A percentile compares a stretch with the other conserved stretches of the same genome.
Evolutionary conservation across 345 rosid genomes (phyloP).

Genomic region (Aurinia saxatilis): DNA sequence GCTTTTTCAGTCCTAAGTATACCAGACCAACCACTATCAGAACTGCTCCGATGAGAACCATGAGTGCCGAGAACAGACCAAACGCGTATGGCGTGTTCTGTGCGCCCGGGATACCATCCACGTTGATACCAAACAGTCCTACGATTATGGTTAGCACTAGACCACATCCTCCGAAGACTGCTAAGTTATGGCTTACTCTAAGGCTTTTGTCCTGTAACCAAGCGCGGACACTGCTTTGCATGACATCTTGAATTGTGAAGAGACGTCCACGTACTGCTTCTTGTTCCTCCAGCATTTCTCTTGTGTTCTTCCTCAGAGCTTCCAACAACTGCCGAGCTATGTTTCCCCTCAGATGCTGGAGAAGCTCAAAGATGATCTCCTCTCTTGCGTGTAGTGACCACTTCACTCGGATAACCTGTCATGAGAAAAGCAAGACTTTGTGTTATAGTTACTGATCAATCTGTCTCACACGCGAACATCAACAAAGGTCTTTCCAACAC

Average conservation of each 20-base stretch:
- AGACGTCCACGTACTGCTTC: slow-evolving; percentile 96
- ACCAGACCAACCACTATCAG: slow-evolving; percentile 60
- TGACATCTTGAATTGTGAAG: slow-evolving; percentile 97
- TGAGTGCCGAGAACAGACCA: slow-evolving; percentile 57
- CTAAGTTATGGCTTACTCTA: slow-evolving; percentile 80
- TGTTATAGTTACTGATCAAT: background rate
- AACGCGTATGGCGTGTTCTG: slow-evolving; percentile 77
- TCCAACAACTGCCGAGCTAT: slow-evolving; percentile 44
- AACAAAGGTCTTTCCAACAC: background rate
- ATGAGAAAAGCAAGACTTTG: background rate
- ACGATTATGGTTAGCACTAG: slow-evolving; percentile 70
- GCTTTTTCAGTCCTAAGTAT: slow-evolving; percentile 72
- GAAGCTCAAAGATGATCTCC: slow-evolving; percentile 90
- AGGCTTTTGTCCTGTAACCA: slow-evolving; percentile 99
- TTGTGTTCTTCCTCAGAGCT: slow-evolving; percentile 59
- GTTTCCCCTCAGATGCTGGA: slow-evolving; percentile 75
- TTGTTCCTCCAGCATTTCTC: slow-evolving; percentile 95
- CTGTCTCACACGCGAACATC: background rate
- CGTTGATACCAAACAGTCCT: slow-evolving; percentile 92
- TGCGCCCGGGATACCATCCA: slow-evolving; percentile 94
- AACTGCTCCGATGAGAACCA: slow-evolving; percentile 43
- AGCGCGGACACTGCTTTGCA: slow-evolving; percentile 97
- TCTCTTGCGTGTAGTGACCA: slow-evolving; percentile 99
- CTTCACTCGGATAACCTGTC: slow-evolving; percentile 89
- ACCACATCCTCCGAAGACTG: slow-evolving; percentile 93